A percentile compares a stretch with the other conserved stretches of the same genome.
Evolutionary conservation across 768 basidiomycete species (phyloP).

Genomic region (Psilocybe subaeruginosa): DNA sequence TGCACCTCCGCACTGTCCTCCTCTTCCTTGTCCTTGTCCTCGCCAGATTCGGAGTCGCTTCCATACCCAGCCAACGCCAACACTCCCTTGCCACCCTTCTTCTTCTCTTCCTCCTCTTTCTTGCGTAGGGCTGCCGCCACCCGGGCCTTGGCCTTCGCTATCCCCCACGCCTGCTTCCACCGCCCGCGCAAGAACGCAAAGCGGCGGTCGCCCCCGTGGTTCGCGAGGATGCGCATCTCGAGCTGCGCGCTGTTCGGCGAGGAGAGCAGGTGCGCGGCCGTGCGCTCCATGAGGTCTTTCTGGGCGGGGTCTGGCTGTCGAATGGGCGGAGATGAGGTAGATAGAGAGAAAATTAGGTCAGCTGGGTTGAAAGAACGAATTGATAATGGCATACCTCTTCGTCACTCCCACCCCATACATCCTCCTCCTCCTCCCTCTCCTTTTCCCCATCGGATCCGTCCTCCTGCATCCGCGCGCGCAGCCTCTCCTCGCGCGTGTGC

Average conservation of each 20-base stretch:
- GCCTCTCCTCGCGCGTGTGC: constrained; percentile 61
- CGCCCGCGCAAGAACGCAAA: constrained; percentile 85
- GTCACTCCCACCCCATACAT: constrained; percentile 69
- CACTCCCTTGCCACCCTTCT: constrained; percentile 22
- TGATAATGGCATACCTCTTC: constrained; percentile 55
- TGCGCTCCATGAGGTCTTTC: constrained; percentile 71
- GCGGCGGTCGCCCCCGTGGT: constrained; percentile 75
- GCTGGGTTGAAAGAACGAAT: not conserved
- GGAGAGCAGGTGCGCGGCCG: constrained; percentile 65
- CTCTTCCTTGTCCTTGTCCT: constrained; percentile 25
- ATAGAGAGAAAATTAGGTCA: not conserved
- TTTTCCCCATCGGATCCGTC: constrained; percentile 48
- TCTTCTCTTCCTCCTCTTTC: constrained; percentile 22
- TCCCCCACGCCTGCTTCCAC: constrained; percentile 69
- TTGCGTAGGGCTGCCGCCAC: constrained; percentile 23
- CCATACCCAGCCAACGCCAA: constrained; percentile 68
- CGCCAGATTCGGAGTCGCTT: constrained; percentile 36
- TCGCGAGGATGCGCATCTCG: constrained; percentile 88
- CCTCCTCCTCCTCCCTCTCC: constrained; percentile 34
- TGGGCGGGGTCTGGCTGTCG: constrained; percentile 62
- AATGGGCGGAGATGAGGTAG: not conserved
- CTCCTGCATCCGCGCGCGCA: constrained; percentile 55
- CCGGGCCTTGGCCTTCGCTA: constrained; percentile 50
- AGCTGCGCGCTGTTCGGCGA: constrained; percentile 82
- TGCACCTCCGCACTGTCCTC: constrained; percentile 13